phyloP scores from a whole-genome alignment of 2,329 filamentous ascomycete genomes.

The Fusarium sp. region DNA sequence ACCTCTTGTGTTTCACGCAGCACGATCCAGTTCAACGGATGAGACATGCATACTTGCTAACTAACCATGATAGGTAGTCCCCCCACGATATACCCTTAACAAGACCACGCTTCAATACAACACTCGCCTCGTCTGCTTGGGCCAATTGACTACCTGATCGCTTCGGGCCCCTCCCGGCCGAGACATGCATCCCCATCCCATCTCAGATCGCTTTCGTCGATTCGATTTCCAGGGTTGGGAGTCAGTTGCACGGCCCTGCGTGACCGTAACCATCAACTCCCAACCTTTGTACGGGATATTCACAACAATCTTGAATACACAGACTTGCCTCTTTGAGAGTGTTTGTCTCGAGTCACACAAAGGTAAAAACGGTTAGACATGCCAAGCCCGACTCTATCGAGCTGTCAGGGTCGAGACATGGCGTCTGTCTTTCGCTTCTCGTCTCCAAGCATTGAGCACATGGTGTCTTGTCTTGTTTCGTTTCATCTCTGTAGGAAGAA shows the following conservation, averaged over 20 bases:
- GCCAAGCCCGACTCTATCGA: not conserved
- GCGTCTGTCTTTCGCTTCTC: slow-evolving; percentile 31
- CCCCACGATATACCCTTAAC: not conserved
- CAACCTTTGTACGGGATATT: slow-evolving; percentile 6
- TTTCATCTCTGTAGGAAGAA: not conserved
- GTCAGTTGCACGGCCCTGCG: slow-evolving; percentile 21
- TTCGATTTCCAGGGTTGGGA: slow-evolving; percentile 11
- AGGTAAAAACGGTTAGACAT: slow-evolving; percentile 1
- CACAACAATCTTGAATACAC: slow-evolving; percentile 10
- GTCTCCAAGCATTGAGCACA: slow-evolving; percentile 14
- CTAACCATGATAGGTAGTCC: too few relatives aligned
- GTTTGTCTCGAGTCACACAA: slow-evolving; percentile 20
- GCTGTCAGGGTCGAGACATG: slow-evolving; percentile 21
- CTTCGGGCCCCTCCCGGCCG: slow-evolving; percentile 37
- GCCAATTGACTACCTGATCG: slow-evolving; percentile 37
- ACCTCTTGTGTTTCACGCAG: not conserved
- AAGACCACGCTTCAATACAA: not conserved
- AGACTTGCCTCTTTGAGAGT: slow-evolving; percentile 5
- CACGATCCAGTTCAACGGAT: not conserved
- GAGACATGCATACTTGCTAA: slow-evolving; percentile 1
- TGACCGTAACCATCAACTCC: slow-evolving; percentile 5
- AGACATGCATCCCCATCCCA: slow-evolving; percentile 33
- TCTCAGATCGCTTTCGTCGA: slow-evolving; percentile 5
- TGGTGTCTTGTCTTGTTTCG: slow-evolving; percentile 25
- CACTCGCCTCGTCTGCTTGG: slow-evolving; percentile 32